Conservation (phyloP, 1,284 basidiomycete species). For the Sanguinoderma infundibulare region DNA sequence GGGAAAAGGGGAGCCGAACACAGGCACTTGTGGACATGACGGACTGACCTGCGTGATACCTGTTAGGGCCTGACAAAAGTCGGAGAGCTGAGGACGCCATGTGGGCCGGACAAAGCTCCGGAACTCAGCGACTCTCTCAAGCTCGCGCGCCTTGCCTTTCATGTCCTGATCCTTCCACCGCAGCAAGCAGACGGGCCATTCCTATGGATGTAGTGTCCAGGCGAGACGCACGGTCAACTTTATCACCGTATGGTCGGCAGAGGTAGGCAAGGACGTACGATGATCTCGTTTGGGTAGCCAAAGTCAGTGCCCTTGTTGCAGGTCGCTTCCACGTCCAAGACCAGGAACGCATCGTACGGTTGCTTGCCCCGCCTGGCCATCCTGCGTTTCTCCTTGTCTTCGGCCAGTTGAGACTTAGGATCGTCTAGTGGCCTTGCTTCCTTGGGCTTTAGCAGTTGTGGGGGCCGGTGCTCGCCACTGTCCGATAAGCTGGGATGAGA, state of each 20-base stretch:
- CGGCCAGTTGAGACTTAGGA: not conserved
- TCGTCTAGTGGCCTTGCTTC: not conserved
- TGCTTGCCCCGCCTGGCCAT: constrained; percentile 45
- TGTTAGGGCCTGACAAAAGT: constrained; percentile 88
- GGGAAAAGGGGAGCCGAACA: not conserved
- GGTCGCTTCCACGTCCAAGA: constrained; percentile 91
- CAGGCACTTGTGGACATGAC: not conserved
- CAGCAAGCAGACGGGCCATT: constrained; percentile 88
- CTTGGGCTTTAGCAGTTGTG: not conserved
- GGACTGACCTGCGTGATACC: constrained; percentile 85
- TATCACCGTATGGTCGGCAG: not conserved
- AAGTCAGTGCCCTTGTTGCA: constrained; percentile 60
- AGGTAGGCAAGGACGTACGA: constrained; percentile 54
- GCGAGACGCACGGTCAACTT: constrained; percentile 1
- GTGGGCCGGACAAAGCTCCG: constrained; percentile 88
- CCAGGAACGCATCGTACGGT: constrained; percentile 71
- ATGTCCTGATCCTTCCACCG: constrained; percentile 74
- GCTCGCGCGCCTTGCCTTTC: constrained; percentile 54
- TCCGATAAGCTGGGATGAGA: constrained; percentile 6
- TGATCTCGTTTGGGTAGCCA: constrained; percentile 81
- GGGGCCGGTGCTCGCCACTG: not conserved
- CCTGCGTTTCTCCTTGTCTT: not conserved
- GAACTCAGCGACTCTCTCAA: constrained; percentile 81
- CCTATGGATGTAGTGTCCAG: constrained; percentile 46
- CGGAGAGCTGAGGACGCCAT: constrained; percentile 81